Base-by-base conservation (phyloP, 2,329 filamentous ascomycete genomes). In the Malbranchea cinnamomea region DNA sequence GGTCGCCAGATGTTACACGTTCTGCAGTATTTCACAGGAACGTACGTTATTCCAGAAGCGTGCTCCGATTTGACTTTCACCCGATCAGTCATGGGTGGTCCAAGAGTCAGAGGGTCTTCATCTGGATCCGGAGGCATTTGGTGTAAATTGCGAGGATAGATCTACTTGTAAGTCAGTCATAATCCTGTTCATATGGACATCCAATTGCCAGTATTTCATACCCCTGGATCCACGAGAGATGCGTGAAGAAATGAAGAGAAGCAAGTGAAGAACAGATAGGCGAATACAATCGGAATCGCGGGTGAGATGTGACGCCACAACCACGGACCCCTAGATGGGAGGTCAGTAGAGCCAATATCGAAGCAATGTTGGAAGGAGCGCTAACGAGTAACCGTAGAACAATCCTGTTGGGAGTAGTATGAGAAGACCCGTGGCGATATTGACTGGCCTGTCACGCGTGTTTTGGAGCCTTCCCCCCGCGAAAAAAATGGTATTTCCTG, bases 1-100 rank as follows among this genome's bases (percentile, higher is more conserved):
- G 89, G 89, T 2, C 89, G 79, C 89, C 89, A 98, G 42, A 98
- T 85, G 47, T 84, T 84, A 63, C 89, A 98, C 11, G 85, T 92
- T 50, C 85, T 87, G 68, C 89, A 98, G 59, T 92, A 94, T 59
- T 98, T 95, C 37, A 87, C 85, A 0, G 89, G 89, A 2, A 98
- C 85, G 52, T 98, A 89, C 82, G 98, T 94, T n/a, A n/a, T n/a
- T n/a, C n/a, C n/a, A 4, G 85, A 85, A 6, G 84, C 78, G 18
- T 80, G 78, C 16, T 60, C 60, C 6, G 71, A 73, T 46, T 85
- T 80, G 43, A 95, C 80, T 61, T 92, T 72, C 5, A 81, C 79
- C 89, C 89, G 98, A 52, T 92, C 84, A 30, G 82, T 95, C 5
- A 79, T 89, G 2, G 84, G 74, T 11, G 85, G 87, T 1, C 80